A percentile compares a stretch with the other conserved stretches of the same genome.
phyloP scores from a whole-genome alignment of 2,329 filamentous ascomycete genomes.

The Ilyonectria destructans region DNA sequence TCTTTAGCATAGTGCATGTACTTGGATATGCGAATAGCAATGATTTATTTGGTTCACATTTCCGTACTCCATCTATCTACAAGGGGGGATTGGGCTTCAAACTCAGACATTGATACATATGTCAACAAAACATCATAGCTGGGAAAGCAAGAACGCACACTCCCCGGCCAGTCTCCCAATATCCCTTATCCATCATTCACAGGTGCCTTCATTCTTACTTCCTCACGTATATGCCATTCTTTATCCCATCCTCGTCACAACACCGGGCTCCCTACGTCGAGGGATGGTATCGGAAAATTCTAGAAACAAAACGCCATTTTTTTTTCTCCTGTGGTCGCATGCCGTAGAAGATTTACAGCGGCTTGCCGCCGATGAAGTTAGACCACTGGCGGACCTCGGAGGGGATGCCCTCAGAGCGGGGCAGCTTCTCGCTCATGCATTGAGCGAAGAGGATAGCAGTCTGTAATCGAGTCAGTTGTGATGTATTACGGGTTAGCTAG shows the following conservation, averaged over 20 bases:
- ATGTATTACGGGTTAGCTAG: not conserved
- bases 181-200: conserved; percentile 20
- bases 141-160: conserved; percentile 22
- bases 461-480: conserved; percentile 65
- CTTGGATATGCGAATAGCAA: not conserved
- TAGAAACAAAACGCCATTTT: conserved; percentile 45
- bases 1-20: too few relatives aligned
- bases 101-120: conserved; percentile 28
- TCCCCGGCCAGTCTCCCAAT: conserved; percentile 20
- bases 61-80: conserved; percentile 47
- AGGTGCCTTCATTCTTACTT: conserved; percentile 4
- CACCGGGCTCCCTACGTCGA: conserved; percentile 28
- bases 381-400: conserved; percentile 95
- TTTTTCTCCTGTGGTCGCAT: conserved; percentile 22
- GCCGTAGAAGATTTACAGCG: conserved; percentile 69
- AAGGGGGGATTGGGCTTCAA: conserved; percentile 29
- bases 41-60: conserved; percentile 34
- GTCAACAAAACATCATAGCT: conserved; percentile 26
- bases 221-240: conserved; percentile 18
- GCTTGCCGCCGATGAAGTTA: conserved; percentile 92
- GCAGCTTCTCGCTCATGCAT: conserved; percentile 98
- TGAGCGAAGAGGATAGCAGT: conserved; percentile 96
- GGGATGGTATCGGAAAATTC: conserved; percentile 35
- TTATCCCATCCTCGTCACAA: conserved; percentile 21
- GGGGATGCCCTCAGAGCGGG: conserved; percentile 89